phyloP scores from a whole-genome alignment of 2,329 filamentous ascomycete genomes.

The Alternaria rosae region DNA sequence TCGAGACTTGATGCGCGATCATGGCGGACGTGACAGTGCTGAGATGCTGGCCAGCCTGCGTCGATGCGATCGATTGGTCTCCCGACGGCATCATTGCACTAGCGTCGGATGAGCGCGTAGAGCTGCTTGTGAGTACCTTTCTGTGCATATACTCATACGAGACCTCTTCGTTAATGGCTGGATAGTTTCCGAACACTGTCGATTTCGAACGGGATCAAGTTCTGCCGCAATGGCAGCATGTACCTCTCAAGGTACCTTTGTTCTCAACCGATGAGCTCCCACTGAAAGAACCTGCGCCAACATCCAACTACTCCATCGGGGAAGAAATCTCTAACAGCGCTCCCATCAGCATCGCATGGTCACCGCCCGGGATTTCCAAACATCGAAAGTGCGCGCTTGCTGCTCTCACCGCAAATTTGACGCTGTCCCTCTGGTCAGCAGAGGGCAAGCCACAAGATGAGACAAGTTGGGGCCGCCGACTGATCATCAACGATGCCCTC shows the following conservation, averaged over 20 bases:
- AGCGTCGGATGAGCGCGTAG: conserved; percentile 62
- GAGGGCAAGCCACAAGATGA: conserved; percentile 52
- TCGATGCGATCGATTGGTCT: conserved; percentile 66
- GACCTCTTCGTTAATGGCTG: conserved; percentile 6
- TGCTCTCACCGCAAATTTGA: conserved; percentile 63
- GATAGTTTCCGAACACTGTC: conserved; percentile 45
- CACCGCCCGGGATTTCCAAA: conserved; percentile 62
- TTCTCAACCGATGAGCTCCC: conserved; percentile 61
- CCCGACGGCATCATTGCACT: conserved; percentile 65
- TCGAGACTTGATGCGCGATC: conserved; percentile 1
- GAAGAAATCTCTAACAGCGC: conserved; percentile 64
- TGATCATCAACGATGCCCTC: conserved; percentile 62
- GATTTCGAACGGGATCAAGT: conserved; percentile 38
- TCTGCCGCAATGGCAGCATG: conserved; percentile 46
- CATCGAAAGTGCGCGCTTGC: conserved; percentile 63
- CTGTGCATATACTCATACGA: not conserved
- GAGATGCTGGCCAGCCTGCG: conserved; percentile 59
- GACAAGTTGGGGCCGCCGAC: conserved; percentile 60
- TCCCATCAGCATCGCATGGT: conserved; percentile 63
- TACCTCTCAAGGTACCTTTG: conserved; percentile 57
- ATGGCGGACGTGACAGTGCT: conserved; percentile 49
- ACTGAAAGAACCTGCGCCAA: conserved; percentile 55
- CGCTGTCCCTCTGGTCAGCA: conserved; percentile 64
- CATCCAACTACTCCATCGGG: conserved; percentile 62
- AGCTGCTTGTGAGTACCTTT: conserved; percentile 56